Evolutionary conservation across 352 stramenopile species (phyloP), one percentile per base, ranked within the genome.

Genomic region (Phytopythium boreale): DNA sequence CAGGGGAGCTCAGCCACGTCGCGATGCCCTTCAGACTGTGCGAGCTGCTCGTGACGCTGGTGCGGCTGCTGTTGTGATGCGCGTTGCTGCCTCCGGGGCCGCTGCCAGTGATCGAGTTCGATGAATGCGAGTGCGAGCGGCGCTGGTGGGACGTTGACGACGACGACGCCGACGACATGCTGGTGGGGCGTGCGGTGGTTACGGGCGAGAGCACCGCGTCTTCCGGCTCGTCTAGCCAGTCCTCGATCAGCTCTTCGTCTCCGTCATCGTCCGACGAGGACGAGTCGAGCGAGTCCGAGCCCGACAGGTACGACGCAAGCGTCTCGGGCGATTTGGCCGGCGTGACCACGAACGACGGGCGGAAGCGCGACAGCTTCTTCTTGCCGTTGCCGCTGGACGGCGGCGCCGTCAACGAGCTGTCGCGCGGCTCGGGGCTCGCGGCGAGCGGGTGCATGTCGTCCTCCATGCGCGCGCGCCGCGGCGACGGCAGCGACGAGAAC

Each of bases 181-280:
- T 88, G 37, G 62, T 69, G 60, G 66, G 69, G 37, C 66, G 67
- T 24, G 56, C 44, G 37, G 66, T 72, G 27, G 68, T 57, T 49
- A 75, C 76, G 36, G 81, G 81, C 17, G 84, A 83, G 46, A 88
- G 65, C 39, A 90, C 66, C 0, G 79, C 79, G 59, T 89, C 79
- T 27, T 90, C 76, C 0, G 79, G 77, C 37, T 91, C 84, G 68
- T 90, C 84, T 22, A 93, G 82, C 84, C 84, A 93, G 67, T 93
- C 84, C 58, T 74, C 86, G 17, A 93, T 72, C 52, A 80, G 68
- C 4, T 88, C 57, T 24, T 90, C 84, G 31, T 89, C 82, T 0
- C 69, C 71, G 1, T 87, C 79, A 20, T 79, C 67, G 59, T 85
- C 76, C 15, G 64, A 70, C 10, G 77, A 68, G 9, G 68, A 53